phyloP scores from a whole-genome alignment of 202 grass and related monocot species.

The Panicum virgatum region DNA sequence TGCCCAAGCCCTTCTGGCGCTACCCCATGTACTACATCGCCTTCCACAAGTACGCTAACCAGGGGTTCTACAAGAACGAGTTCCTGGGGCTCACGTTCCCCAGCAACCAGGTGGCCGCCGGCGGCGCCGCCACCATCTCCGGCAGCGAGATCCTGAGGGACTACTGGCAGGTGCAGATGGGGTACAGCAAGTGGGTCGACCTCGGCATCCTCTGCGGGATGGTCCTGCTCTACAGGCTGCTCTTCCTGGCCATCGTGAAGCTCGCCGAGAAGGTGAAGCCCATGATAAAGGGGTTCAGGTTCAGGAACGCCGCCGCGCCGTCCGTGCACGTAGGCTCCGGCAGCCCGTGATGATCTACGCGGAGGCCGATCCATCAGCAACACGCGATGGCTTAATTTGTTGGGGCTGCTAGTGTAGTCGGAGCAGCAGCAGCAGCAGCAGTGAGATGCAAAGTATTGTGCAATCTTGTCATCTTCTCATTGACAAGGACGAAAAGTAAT shows the following conservation, averaged over 20 bases:
- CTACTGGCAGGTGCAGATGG: conserved; percentile 75
- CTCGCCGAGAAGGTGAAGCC: conserved; percentile 64
- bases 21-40: conserved; percentile 88
- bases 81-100: conserved; percentile 77
- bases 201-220: conserved; percentile 59
- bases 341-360: not conserved
- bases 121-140: conserved; percentile 40
- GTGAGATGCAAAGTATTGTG: not conserved
- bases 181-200: conserved; percentile 85
- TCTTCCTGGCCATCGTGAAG: conserved; percentile 69
- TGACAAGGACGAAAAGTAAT: too few species aligned
- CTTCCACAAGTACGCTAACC: conserved; percentile 88
- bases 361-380: too few species aligned
- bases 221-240: conserved; percentile 64
- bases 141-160: conserved; percentile 60
- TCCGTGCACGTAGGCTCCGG: conserved; percentile 25
- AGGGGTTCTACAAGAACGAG: conserved; percentile 94
- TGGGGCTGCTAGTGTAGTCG: too few species aligned
- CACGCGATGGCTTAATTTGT: too few species aligned
- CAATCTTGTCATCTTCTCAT: not conserved
- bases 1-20: conserved; percentile 69
- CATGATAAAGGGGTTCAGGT: conserved; percentile 51
- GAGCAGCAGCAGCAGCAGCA: not conserved
- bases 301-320: conserved; percentile 26
- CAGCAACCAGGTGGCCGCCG: conserved; percentile 31